Evolutionary conservation across 352 stramenopile species (phyloP).

Genomic region (Phytophthora palmivora): DNA sequence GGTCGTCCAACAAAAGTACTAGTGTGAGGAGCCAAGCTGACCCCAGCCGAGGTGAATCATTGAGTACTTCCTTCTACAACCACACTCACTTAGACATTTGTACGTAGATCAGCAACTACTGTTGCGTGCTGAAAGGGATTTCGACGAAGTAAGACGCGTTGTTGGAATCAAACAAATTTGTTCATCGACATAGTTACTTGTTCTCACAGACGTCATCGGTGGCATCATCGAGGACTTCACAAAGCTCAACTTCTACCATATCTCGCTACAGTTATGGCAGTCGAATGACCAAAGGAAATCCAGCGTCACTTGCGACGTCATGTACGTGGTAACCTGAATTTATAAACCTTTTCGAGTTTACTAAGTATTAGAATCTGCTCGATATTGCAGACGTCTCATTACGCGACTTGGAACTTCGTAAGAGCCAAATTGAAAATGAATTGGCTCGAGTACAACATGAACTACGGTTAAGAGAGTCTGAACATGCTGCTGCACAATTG

Average conservation of each 20-base stretch:
- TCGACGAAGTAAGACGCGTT: conserved; percentile 6
- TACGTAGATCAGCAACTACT: conserved; percentile 7
- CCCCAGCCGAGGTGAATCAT: too few species aligned
- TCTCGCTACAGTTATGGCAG: conserved; percentile 11
- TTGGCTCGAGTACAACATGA: conserved; percentile 53
- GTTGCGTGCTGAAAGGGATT: conserved; percentile 13
- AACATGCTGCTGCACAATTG: conserved; percentile 6
- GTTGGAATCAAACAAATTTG: background rate
- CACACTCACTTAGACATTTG: too few species aligned
- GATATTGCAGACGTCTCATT: conserved; percentile 47
- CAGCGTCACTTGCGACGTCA: conserved; percentile 46
- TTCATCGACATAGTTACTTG: background rate
- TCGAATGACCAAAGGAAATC: background rate
- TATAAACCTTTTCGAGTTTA: background rate
- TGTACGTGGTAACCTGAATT: conserved; percentile 23
- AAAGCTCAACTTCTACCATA: conserved; percentile 11
- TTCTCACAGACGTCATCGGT: conserved; percentile 31
- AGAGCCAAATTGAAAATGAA: conserved; percentile 66
- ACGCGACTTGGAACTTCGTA: conserved; percentile 60
- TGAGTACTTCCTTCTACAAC: too few species aligned
- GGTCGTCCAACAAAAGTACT: too few species aligned
- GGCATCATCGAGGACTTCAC: conserved; percentile 17
- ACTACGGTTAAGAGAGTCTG: conserved; percentile 37
- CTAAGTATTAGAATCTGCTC: background rate
- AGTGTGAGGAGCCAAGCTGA: too few species aligned